Percentiles rank a stretch among this genome's conserved stretches.
phyloP scores from a whole-genome alignment of 352 stramenopile genomes.

The Aphanomyces cochlioides region DNA sequence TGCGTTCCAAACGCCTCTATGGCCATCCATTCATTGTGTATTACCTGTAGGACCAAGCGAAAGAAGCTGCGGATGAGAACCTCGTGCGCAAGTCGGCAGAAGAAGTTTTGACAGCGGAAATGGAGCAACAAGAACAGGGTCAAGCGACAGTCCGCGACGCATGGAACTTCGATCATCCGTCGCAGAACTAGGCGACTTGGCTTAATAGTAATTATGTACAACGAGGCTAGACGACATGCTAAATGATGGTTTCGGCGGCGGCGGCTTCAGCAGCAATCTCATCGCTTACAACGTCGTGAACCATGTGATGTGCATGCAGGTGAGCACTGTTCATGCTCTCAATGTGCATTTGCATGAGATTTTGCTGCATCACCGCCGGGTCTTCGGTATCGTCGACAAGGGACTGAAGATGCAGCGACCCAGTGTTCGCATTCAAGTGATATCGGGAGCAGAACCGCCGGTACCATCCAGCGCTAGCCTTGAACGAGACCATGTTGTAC shows the following conservation, averaged over 20 bases:
- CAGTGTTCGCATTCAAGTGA: constrained; percentile 52
- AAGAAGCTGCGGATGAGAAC: constrained; percentile 76
- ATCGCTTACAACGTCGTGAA: constrained; percentile 16
- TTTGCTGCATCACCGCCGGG: constrained; percentile 14
- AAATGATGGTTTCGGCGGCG: constrained; percentile 17
- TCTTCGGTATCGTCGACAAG: constrained; percentile 24
- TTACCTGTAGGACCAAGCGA: constrained; percentile 57
- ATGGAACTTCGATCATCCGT: constrained; percentile 69
- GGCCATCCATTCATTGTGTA: neutral
- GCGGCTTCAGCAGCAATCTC: neutral
- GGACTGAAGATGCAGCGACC: constrained; percentile 19
- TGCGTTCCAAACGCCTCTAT: constrained; percentile 33
- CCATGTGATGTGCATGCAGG: constrained; percentile 19
- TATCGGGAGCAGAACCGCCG: constrained; percentile 83
- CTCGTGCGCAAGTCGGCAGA: constrained; percentile 77
- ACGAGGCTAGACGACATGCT: neutral
- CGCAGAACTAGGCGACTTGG: neutral
- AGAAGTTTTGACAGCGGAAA: constrained; percentile 76
- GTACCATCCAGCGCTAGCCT: constrained; percentile 83
- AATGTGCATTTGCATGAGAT: constrained; percentile 27
- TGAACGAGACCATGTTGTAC: constrained; percentile 85
- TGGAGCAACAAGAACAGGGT: constrained; percentile 61
- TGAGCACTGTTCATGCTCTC: constrained; percentile 19
- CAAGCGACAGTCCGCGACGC: constrained; percentile 68
- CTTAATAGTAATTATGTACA: too few species aligned